Base-by-base conservation (phyloP, 805 yeast species). In the Kazachstania psychrophila region DNA sequence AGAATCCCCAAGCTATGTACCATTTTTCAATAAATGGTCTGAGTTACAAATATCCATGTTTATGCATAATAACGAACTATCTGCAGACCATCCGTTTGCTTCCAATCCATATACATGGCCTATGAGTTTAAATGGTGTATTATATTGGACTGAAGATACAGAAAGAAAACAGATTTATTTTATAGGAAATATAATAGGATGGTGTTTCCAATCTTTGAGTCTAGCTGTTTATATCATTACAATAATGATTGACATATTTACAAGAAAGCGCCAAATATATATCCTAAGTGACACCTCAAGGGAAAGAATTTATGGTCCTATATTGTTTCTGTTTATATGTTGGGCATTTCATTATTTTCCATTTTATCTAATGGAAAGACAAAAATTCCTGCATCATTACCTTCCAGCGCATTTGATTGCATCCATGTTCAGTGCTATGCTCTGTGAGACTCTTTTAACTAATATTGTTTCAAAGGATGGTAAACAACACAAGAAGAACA, bases 51-150 rank as follows among this genome's bases (percentile, higher is more conserved):
- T 69, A 18, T 68, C 73, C 42, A 92, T 92, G 98, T 87, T 92
- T 68, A 74, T 77, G 43, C 95, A 89, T 54, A 92, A 92, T 65
- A 92, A 89, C 64, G 77, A 79, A 47, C 69, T 92, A 46, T 71
- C 86, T 1, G 71, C 88, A 12, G 86, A 83, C 18, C 98, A 92
- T 62, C 97, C 97, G 28, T 92, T 84, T 66, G 95, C 96, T 9
- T 85, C 96, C 3, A 77, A 76, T 43, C 98, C 98, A 2, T 72
- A 75, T 44, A 65, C 79, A 8, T 92, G 98, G 98, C 98, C 98
- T 12, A 68, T 84, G 42, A 73, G 92, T 38, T 59, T 80, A 37
- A 73, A 82, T 11, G 98, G 98, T 48, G 96, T 92, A 25, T 86
- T 96, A 1, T 92, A 89, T 70, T 92, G 97, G 96, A 87, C 94